These are phyloP conservation scores for Musa itinerans DNA, from an alignment of 176 grass and related monocot genomes.

Conservation along the genomic window DNA sequence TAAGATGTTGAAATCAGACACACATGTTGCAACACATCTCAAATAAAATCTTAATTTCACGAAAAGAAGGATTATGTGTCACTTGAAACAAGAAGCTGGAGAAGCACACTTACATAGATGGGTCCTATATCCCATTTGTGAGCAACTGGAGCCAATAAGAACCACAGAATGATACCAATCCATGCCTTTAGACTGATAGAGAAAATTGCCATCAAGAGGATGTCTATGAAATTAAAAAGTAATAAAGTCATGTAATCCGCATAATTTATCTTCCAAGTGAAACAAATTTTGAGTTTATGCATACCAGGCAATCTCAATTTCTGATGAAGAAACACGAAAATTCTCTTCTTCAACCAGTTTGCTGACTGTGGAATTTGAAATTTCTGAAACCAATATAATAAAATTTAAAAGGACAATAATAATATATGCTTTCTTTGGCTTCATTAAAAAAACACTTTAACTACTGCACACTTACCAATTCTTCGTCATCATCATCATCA, in stretches of 20 bases:
- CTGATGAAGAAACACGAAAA: constrained; percentile 73
- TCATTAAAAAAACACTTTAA: background rate
- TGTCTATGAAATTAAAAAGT: constrained; percentile 46
- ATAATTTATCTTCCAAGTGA: background rate
- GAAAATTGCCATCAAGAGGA: constrained; percentile 78
- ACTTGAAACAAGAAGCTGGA: background rate
- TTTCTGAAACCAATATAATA: constrained; percentile 10
- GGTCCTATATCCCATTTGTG: constrained; percentile 59
- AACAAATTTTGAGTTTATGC: background rate
- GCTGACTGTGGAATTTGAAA: constrained; percentile 44
- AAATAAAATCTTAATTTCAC: background rate
- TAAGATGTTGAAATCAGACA: too few species aligned
- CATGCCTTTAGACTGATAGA: constrained; percentile 76
- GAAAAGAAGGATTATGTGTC: background rate
- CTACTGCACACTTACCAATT: constrained; percentile 18
- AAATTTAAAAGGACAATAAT: background rate
- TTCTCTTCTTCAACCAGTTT: constrained; percentile 49
- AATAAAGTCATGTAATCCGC: constrained; percentile 15
- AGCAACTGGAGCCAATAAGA: constrained; percentile 72
- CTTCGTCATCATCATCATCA: constrained; percentile 29
- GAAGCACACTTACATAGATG: constrained; percentile 68
- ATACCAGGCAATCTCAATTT: constrained; percentile 84
- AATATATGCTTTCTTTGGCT: background rate
- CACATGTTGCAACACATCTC: background rate
- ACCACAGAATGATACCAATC: constrained; percentile 59